Evolutionary conservation across 1,139 yeast genomes (phyloP), one percentile per base, ranked within the genome.

Genomic region (Yamadazyma membranifaciens): DNA sequence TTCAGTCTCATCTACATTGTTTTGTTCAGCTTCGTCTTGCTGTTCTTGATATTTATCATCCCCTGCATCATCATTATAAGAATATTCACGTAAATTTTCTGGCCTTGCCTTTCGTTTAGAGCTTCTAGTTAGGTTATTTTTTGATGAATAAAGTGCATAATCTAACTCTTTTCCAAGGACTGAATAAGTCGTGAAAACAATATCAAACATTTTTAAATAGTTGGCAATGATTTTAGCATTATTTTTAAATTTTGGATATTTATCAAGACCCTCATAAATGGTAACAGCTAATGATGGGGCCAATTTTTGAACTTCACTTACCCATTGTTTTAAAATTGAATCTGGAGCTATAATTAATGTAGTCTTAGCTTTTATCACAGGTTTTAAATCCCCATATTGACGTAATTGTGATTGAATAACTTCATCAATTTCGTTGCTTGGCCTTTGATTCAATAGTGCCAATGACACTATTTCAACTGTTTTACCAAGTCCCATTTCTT

Each of bases 401-500:
- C 56, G 57, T n/a, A 70, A 49, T 36, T 60, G 69, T 37, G 57
- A 69, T 44, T 57, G 66, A 1, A 66, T 46, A 4, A 62, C 57
- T 28, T 73, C 69, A 40, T 73, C 74, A 9, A 63, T 49, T 47
- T 82, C 84, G 12, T 54, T 57, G 0, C 47, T 38, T 0, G 75
- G 74, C 14, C 87, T 59, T 20, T 69, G 80, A 56, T 91, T 84
- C 41, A 82, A 55, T 3, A 82, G 56, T 0, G 83, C 63, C 28
- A 89, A 62, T 0, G 95, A 71, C 2, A 88, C 69, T 6, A 88
- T 68, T 57, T 92, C 98, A 2, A 92, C 82, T 0, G 98, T 91
- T 57, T 92, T 92, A 0, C 98, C 98, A 4, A 92, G 71, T 0
- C 98, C 98, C 98, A 92, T 92, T 60, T 92, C 98, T 56, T 91